Percentiles rank a stretch among this genome's conserved stretches.
These are phyloP conservation scores for Globisporangium lucens DNA, from an alignment of 352 stramenopile genomes.

Conservation along the genomic window DNA sequence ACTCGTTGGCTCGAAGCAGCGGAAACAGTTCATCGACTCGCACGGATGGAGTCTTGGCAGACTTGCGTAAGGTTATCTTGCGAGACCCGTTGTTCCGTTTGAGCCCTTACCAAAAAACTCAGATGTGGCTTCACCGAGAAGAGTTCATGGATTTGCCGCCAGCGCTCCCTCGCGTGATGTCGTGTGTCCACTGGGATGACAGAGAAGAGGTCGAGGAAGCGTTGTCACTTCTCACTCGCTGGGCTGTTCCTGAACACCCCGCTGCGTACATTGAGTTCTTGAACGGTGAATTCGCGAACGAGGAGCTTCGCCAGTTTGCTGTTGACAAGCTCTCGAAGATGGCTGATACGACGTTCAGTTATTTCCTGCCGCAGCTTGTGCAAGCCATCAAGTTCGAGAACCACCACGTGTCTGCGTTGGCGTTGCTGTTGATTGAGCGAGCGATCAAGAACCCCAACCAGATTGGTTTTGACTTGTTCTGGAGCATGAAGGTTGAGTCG, in stretches of 20 bases:
- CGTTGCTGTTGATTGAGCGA: conserved; percentile 82
- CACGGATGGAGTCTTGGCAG: conserved; percentile 43
- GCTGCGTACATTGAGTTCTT: conserved; percentile 83
- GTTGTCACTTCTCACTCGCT: conserved; percentile 61
- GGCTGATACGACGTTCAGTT: conserved; percentile 85
- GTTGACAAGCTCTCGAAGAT: conserved; percentile 77
- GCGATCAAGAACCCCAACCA: conserved; percentile 86
- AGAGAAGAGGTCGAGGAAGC: conserved; percentile 66
- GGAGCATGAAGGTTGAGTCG: conserved; percentile 88
- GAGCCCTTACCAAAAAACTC: conserved; percentile 77
- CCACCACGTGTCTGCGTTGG: conserved; percentile 73
- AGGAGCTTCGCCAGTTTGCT: conserved; percentile 69
- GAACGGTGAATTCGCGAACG: conserved; percentile 77
- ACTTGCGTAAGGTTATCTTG: conserved; percentile 78
- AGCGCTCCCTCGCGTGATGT: conserved; percentile 75
- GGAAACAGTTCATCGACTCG: conserved; percentile 47
- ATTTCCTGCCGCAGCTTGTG: conserved; percentile 87
- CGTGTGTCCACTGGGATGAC: conserved; percentile 80
- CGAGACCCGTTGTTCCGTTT: conserved; percentile 80
- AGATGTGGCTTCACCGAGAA: conserved; percentile 79
- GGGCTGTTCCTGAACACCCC: conserved; percentile 65
- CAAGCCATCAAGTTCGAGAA: conserved; percentile 90
- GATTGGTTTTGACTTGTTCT: conserved; percentile 89
- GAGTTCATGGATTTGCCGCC: conserved; percentile 74
- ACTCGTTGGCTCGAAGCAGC: conserved; percentile 57